Evolutionary conservation across 73 alveolate species (phyloP).

Genomic region (Paramecium primaurelia): DNA sequence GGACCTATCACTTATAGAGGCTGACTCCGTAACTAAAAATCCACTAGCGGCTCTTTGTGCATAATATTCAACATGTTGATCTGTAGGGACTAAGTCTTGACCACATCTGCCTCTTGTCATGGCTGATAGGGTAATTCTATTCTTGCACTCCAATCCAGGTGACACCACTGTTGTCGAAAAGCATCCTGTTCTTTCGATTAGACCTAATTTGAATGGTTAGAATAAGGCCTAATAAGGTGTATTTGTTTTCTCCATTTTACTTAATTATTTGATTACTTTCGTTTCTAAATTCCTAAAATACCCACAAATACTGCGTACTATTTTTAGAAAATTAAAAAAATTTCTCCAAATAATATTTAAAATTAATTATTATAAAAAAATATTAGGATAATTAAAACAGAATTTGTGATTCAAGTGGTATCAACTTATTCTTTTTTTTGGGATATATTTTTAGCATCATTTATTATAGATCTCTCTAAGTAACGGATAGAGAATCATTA

Average conservation of each 20-base stretch:
- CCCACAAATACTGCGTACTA: not conserved
- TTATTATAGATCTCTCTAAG: constrained; percentile 64
- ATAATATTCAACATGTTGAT: constrained; percentile 24
- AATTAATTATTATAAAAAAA: not conserved
- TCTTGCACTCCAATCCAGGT: constrained; percentile 15
- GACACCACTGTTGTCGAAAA: not conserved
- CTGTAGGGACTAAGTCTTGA: not conserved
- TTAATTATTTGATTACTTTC: not conserved
- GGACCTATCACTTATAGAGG: not conserved
- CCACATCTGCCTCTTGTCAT: constrained; percentile 55
- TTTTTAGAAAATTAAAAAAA: not conserved
- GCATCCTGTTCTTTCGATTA: constrained; percentile 1
- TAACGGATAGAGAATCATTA: constrained; percentile 59
- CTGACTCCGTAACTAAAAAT: constrained; percentile 15
- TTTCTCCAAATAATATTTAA: not conserved
- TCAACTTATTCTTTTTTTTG: constrained; percentile 68
- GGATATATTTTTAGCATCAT: constrained; percentile 77
- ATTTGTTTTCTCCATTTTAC: not conserved
- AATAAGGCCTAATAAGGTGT: constrained; percentile 37
- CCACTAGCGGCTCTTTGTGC: constrained; percentile 49
- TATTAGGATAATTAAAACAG: not conserved
- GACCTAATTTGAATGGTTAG: constrained; percentile 37
- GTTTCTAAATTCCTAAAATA: not conserved
- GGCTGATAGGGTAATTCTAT: constrained; percentile 34
- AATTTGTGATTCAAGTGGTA: constrained; percentile 67